These are phyloP conservation scores for Xerocomellus amylosporus DNA, from an alignment of 768 basidiomycete genomes.

Conservation along the genomic window DNA sequence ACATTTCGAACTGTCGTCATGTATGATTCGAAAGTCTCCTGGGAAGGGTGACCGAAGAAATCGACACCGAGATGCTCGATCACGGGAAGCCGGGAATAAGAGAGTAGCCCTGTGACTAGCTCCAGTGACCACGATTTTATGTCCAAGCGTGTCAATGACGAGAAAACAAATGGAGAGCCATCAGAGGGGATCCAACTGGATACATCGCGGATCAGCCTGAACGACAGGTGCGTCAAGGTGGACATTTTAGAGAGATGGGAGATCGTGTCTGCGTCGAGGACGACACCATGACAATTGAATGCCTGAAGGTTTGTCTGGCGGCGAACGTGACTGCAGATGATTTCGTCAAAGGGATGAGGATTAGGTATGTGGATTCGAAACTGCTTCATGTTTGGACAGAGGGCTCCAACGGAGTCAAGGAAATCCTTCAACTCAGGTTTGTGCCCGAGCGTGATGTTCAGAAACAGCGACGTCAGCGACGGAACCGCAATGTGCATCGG, in stretches of 20 bases:
- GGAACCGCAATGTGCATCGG: background rate
- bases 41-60: background rate
- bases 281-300: background rate
- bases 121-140: background rate
- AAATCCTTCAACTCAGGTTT: background rate
- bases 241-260: background rate
- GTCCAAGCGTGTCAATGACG: background rate
- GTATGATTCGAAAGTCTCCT: background rate
- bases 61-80: background rate
- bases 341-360: background rate
- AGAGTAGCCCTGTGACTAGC: background rate
- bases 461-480: background rate
- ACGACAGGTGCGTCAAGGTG: background rate
- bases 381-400: background rate
- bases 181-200: background rate
- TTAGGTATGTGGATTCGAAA: background rate
- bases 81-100: background rate
- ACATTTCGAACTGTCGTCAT: background rate
- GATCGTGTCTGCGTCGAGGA: background rate
- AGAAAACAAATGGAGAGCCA: background rate
- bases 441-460: no score
- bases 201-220: background rate
- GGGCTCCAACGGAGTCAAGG: background rate
- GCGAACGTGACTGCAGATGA: background rate
- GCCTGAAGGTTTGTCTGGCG: background rate